Evolutionary conservation across 495 filamentous ascomycete genomes (phyloP).

Genomic region (Talaromyces ruber): DNA sequence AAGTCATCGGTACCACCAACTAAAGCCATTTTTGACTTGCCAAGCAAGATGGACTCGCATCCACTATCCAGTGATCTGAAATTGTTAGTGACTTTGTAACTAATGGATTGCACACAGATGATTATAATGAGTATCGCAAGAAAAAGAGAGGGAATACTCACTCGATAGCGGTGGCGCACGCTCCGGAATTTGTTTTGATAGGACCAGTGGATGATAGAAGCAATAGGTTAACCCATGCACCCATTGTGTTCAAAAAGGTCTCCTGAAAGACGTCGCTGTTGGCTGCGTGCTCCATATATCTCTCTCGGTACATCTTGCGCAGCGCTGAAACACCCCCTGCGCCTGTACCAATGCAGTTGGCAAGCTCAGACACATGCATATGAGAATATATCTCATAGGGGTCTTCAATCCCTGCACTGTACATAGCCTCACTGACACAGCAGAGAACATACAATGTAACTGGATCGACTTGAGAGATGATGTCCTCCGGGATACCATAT

Average conservation of each 20-base stretch:
- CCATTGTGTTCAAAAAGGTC: slow-evolving; percentile 14
- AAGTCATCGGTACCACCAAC: slow-evolving; percentile 16
- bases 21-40: slow-evolving; percentile 12
- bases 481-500: slow-evolving; percentile 17
- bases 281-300: slow-evolving; percentile 9
- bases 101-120: background rate
- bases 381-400: slow-evolving; percentile 14
- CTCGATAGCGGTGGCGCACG: slow-evolving; percentile 16
- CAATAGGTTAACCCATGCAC: slow-evolving; percentile 18
- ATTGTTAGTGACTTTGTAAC: background rate
- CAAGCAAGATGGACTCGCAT: slow-evolving; percentile 9
- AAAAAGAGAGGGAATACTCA: background rate
- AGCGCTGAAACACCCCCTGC: slow-evolving; percentile 8
- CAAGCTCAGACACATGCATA: slow-evolving; percentile 16
- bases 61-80: slow-evolving; percentile 11
- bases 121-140: background rate
- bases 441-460: slow-evolving; percentile 11
- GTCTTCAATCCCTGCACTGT: slow-evolving; percentile 12
- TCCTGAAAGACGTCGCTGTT: slow-evolving; percentile 15
- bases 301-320: slow-evolving; percentile 9
- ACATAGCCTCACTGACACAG: slow-evolving; percentile 11
- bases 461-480: slow-evolving; percentile 11
- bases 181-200: slow-evolving; percentile 14
- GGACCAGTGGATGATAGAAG: slow-evolving; percentile 13
- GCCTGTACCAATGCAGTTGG: slow-evolving; percentile 14